These are phyloP conservation scores for Penicillium freii DNA, from an alignment of 2,329 filamentous ascomycete species.

Conservation along the genomic window DNA sequence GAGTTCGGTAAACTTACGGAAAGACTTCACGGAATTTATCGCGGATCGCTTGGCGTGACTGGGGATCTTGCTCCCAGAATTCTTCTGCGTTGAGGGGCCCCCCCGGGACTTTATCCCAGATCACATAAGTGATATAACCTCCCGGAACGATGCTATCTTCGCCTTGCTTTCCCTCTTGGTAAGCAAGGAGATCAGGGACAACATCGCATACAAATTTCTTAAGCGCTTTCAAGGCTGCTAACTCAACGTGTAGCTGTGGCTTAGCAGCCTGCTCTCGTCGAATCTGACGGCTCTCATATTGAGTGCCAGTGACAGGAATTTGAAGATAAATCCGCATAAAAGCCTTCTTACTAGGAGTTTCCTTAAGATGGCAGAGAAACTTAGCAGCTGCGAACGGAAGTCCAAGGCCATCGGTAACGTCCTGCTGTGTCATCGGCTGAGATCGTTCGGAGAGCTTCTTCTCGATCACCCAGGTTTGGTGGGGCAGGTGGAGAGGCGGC, in stretches of 20 bases:
- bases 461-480: slow-evolving; percentile 13
- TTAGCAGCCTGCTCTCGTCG: background rate
- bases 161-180: background rate
- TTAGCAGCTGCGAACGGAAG: slow-evolving; percentile 12
- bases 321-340: slow-evolving; percentile 15
- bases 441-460: slow-evolving; percentile 13
- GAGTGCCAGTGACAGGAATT: slow-evolving; percentile 12
- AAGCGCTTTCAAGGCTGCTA: background rate
- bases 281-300: slow-evolving; percentile 2
- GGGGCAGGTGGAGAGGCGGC: slow-evolving; percentile 8
- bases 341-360: slow-evolving; percentile 8
- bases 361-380: slow-evolving; percentile 11
- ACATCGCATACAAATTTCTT: background rate
- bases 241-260: background rate
- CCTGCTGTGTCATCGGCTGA: slow-evolving; percentile 8
- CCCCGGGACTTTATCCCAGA: background rate
- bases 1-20: background rate
- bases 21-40: background rate
- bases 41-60: background rate
- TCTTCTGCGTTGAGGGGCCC: background rate
- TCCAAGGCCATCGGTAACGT: slow-evolving; percentile 11
- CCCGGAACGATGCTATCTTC: background rate
- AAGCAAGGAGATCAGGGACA: background rate
- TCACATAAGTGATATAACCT: background rate
- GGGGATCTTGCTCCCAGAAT: background rate